phyloP scores from a whole-genome alignment of 2,329 filamentous ascomycete genomes.

The Sphaerulina vaccinii region DNA sequence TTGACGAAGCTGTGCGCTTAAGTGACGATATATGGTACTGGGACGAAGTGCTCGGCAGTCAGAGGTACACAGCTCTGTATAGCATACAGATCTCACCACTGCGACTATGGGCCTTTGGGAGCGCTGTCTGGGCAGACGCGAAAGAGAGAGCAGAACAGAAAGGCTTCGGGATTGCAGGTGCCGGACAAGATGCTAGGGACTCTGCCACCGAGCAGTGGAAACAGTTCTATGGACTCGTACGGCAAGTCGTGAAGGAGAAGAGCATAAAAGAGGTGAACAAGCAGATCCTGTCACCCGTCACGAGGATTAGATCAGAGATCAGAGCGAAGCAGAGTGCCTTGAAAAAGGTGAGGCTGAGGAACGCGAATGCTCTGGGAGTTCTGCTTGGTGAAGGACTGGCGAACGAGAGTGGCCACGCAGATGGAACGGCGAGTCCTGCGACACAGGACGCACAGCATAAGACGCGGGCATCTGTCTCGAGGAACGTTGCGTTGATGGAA shows the following conservation, averaged over 20 bases:
- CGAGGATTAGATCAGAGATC: constrained; percentile 71
- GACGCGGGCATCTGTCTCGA: constrained; percentile 74
- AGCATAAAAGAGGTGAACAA: constrained; percentile 70
- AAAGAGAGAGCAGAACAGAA: constrained; percentile 36
- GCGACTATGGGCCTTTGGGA: constrained; percentile 69
- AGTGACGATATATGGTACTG: constrained; percentile 93
- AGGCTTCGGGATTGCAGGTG: constrained; percentile 29
- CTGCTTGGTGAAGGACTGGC: constrained; percentile 82
- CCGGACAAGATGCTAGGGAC: constrained; percentile 34
- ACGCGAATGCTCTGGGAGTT: constrained; percentile 81
- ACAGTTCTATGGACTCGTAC: constrained; percentile 75
- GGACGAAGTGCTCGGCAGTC: constrained; percentile 81
- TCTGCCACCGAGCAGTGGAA: constrained; percentile 34
- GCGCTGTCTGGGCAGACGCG: constrained; percentile 68
- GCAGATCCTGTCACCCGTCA: constrained; percentile 74
- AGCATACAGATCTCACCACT: constrained; percentile 80
- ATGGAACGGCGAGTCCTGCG: constrained; percentile 33
- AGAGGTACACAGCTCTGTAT: constrained; percentile 76
- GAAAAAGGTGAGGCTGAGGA: constrained; percentile 71
- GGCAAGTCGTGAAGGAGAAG: constrained; percentile 69
- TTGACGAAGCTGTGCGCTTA: constrained; percentile 80
- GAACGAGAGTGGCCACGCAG: constrained; percentile 44
- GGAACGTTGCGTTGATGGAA: constrained; percentile 82
- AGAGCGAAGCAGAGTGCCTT: constrained; percentile 70
- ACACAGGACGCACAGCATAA: constrained; percentile 41